Evolutionary conservation across 2,329 filamentous ascomycete species (phyloP), one percentile per base, ranked within the genome.

Genomic region (Colletotrichum coccodes): DNA sequence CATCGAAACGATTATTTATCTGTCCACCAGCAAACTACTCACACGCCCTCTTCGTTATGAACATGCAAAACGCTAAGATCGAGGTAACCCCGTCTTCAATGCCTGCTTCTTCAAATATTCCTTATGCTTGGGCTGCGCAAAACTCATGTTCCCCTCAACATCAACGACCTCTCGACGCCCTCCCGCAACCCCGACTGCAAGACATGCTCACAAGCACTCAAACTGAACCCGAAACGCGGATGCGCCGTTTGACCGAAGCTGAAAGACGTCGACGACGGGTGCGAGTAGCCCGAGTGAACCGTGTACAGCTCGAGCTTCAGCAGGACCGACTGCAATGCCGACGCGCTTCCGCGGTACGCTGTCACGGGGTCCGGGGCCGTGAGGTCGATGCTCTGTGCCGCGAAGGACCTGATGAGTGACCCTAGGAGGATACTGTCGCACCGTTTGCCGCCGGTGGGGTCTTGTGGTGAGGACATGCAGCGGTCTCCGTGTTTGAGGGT

Each of bases 351-450:
- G n/a, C 54, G 49, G 49, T 65, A 69, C 1, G 54, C 61, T 14
- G 50, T 30, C 28, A 42, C 54, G 4, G 61, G 61, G 1, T 56
- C 54, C 34, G 40, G 12, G 0, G 54, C 61, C 2, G 56, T 50
- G n/a, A 69, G 47, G 18, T 69, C 66, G 23, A 69, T 11, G 0
- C 21, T n/a, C 4, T 60, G 54, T 3, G 49, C 40, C 0, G 66
- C 56, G 21, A 69, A 56, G 14, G 66, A 69, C 12, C 14, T 38
- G 18, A 69, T 69, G n/a, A 69, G 61, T 2, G 66, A 69, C 1
- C 66, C 66, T 4, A 69, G 21, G 8, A 69, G 47, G 21, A 69
- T 60, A 42, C 66, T 69, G 66, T 69, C 66, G 8, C 66, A 69
- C 0, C 66, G 32, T 28, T 44, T 54, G 23, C 62, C 61, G 2